Conservation (phyloP, 305 asterid species). For the Nicotiana rustica region DNA sequence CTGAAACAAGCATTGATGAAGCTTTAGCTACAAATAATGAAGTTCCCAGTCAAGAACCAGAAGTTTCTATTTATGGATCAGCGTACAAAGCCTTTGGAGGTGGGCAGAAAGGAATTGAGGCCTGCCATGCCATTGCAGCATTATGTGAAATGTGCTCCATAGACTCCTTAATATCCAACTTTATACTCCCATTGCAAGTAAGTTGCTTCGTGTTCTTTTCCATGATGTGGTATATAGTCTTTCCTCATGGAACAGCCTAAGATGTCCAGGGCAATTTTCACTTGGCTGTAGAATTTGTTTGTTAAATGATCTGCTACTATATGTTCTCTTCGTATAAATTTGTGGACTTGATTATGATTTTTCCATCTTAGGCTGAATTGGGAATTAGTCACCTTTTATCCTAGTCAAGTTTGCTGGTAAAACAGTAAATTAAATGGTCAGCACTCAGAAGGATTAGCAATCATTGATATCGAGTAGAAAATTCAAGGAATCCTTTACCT, state of each 20-base stretch:
- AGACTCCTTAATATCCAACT: conserved; percentile 92
- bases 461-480: background rate
- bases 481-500: background rate
- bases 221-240: conserved; percentile 15
- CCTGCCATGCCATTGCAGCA: conserved; percentile 96
- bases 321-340: background rate
- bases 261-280: conserved; percentile 1
- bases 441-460: background rate
- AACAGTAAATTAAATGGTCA: background rate
- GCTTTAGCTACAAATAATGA: conserved; percentile 39
- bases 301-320: background rate
- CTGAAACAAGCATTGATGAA: conserved; percentile 42
- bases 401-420: background rate
- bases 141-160: conserved; percentile 93
- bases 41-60: conserved; percentile 45
- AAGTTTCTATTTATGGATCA: conserved; percentile 78
- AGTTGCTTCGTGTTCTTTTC: conserved; percentile 40
- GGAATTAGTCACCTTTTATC: background rate
- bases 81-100: conserved; percentile 77
- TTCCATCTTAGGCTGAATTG: background rate
- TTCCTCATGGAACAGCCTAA: conserved; percentile 14
- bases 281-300: conserved; percentile 32
- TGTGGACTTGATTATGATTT: background rate
- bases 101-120: conserved; percentile 80
- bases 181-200: conserved; percentile 98